Evolutionary conservation across 768 basidiomycete genomes (phyloP).

Genomic region (Suillus decipiens): DNA sequence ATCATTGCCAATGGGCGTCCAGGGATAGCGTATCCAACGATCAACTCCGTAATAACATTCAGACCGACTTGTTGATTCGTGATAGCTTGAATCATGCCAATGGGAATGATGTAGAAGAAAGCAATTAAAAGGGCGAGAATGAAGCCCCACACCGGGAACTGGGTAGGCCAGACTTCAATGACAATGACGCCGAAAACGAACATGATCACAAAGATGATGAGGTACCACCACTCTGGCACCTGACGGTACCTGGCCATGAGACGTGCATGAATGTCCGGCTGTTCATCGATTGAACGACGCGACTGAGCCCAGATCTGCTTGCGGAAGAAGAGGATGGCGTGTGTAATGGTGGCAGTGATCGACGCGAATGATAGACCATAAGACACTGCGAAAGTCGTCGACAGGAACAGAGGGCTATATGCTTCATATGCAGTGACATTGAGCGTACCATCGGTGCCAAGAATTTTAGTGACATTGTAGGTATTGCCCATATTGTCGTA

Average conservation of each 20-base stretch:
- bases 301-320: slow-evolving; percentile 57
- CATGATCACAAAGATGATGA: slow-evolving; percentile 43
- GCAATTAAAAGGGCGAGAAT: slow-evolving; percentile 44
- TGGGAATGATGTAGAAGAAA: slow-evolving; percentile 72
- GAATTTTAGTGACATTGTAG: slow-evolving; percentile 43
- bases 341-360: slow-evolving; percentile 42
- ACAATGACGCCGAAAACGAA: slow-evolving; percentile 63
- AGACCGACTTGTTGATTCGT: slow-evolving; percentile 77
- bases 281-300: slow-evolving; percentile 50
- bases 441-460: slow-evolving; percentile 35
- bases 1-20: slow-evolving; percentile 77
- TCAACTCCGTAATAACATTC: slow-evolving; percentile 72
- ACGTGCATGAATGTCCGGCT: slow-evolving; percentile 60
- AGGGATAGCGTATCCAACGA: slow-evolving; percentile 57
- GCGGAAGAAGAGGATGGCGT: slow-evolving; percentile 54
- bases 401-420: slow-evolving; percentile 44
- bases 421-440: slow-evolving; percentile 35
- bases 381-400: slow-evolving; percentile 54
- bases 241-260: slow-evolving; percentile 59
- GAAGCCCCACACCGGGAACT: slow-evolving; percentile 46
- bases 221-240: slow-evolving; percentile 68
- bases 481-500: slow-evolving; percentile 43
- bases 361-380: slow-evolving; percentile 50
- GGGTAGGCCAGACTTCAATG: slow-evolving; percentile 65
- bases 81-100: slow-evolving; percentile 76